Base-by-base conservation (phyloP, 2,329 filamentous ascomycete genomes). In the Aspergillus texensis region DNA sequence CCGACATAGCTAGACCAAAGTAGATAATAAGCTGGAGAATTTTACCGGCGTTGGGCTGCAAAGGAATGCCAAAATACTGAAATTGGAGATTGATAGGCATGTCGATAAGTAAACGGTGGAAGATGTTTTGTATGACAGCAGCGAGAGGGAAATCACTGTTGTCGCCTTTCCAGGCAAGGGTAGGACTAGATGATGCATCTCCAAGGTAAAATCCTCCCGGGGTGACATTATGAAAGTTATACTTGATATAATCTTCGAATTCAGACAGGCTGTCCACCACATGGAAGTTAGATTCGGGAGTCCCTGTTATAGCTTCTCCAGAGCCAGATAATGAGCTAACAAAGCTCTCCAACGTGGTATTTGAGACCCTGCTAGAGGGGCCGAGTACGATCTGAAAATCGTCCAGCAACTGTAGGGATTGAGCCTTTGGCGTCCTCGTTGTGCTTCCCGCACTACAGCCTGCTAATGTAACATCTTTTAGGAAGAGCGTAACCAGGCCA, bases 191-290 rank as follows among this genome's bases (percentile, higher is more conserved):
- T 41, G 75, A 80, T 21, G 81, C 80, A 60, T 90, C 86, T 24
- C 88, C 89, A 2, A 96, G 80, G 82, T 91, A 97, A 73, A 95
- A 86, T 0, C 90, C 93, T n/a, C 90, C 92, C 0, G 91, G 92
- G 0, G 87, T 90, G 46, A 94, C 84, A 58, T 89, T 89, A 57
- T 81, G 83, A 73, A 89, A 92, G 39, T 89, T 84, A 8, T 82
- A 78, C 4, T 80, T 71, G 56, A 97, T 85, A 66, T 86, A 90
- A 28, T 83, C 74, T 62, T 89, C 88, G 77, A 96, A 96, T 0
- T 90, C 86, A 32, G 84, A 79, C 8, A 92, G 82, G 0, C 85
- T 88, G 63, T 91, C 81, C 10, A 93, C 88, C 0, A 84, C 63
- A 19, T 87, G 80, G 50, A 86, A 63, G 10, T 72, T 73, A 19